A percentile compares a stretch with the other conserved stretches of the same genome.
These are phyloP conservation scores for Pythium phragmitis DNA, from an alignment of 352 stramenopile genomes.

Conservation along the genomic window DNA sequence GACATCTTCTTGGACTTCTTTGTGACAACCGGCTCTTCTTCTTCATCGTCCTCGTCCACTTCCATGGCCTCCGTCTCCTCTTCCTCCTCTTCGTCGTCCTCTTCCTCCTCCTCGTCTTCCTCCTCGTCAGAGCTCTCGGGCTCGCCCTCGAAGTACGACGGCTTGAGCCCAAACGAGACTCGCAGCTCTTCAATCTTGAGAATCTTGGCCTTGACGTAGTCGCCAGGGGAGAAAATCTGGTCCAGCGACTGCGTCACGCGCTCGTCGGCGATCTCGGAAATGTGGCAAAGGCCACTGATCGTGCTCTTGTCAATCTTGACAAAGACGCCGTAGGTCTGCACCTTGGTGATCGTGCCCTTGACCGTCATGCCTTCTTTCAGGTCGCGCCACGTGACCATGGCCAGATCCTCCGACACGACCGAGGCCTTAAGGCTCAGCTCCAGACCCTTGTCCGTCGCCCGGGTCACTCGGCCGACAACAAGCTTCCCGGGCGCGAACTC, in stretches of 20 bases:
- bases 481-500: conserved; percentile 93
- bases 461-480: conserved; percentile 93
- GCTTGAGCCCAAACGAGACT: conserved; percentile 95
- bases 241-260: conserved; percentile 92
- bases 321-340: conserved; percentile 96
- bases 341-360: conserved; percentile 94
- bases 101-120: conserved; percentile 67
- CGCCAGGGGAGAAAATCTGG: conserved; percentile 92
- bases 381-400: conserved; percentile 87
- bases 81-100: conserved; percentile 34
- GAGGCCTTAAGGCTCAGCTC: conserved; percentile 95
- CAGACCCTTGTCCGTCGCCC: conserved; percentile 73
- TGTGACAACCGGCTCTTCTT: conserved; percentile 37
- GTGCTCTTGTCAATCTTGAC: conserved; percentile 95
- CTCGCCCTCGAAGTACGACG: conserved; percentile 95
- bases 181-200: conserved; percentile 92
- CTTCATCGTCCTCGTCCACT: conserved; percentile 46
- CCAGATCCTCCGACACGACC: conserved; percentile 87
- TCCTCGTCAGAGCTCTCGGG: conserved; percentile 87
- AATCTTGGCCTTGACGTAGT: conserved; percentile 97
- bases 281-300: conserved; percentile 94
- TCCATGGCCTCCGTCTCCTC: conserved; percentile 36
- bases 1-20: conserved; percentile 30
- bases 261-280: conserved; percentile 95
- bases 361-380: conserved; percentile 90